phyloP scores from a whole-genome alignment of 768 basidiomycete species.

The Tulasnella sp. region DNA sequence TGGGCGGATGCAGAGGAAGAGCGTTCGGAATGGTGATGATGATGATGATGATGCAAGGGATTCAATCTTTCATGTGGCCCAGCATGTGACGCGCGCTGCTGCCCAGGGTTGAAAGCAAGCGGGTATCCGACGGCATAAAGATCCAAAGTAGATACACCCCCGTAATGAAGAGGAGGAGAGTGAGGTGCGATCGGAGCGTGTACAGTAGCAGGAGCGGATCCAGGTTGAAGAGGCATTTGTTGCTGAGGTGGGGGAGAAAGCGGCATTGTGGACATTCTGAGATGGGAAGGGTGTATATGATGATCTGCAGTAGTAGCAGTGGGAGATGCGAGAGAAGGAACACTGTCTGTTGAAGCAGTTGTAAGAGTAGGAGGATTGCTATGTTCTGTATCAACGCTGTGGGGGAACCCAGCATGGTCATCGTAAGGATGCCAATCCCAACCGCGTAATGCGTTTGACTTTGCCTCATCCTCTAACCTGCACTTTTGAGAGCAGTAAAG shows the following conservation, averaged over 20 bases:
- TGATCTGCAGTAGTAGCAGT: no score
- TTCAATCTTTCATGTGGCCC: neutral
- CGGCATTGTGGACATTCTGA: no score
- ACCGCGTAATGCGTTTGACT: no score
- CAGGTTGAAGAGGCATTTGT: neutral
- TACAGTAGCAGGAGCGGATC: slow-evolving; percentile 6
- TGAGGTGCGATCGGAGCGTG: slow-evolving; percentile 10
- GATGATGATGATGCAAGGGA: neutral
- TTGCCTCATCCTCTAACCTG: slow-evolving; percentile 37
- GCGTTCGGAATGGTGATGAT: neutral
- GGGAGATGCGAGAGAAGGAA: no score
- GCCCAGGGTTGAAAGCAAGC: no score
- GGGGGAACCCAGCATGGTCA: neutral
- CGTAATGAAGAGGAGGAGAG: slow-evolving; percentile 1
- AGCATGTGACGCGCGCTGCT: no score
- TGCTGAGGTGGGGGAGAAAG: neutral
- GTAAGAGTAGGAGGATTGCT: neutral
- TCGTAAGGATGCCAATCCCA: neutral
- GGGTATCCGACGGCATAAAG: neutral
- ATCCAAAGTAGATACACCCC: neutral
- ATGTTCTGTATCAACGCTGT: neutral
- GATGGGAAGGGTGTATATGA: no score
- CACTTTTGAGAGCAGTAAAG: slow-evolving; percentile 79
- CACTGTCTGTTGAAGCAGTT: slow-evolving; percentile 6
- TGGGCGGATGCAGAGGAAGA: neutral